Base-by-base conservation (phyloP, 768 basidiomycete genomes). In the Russula abietina region DNA sequence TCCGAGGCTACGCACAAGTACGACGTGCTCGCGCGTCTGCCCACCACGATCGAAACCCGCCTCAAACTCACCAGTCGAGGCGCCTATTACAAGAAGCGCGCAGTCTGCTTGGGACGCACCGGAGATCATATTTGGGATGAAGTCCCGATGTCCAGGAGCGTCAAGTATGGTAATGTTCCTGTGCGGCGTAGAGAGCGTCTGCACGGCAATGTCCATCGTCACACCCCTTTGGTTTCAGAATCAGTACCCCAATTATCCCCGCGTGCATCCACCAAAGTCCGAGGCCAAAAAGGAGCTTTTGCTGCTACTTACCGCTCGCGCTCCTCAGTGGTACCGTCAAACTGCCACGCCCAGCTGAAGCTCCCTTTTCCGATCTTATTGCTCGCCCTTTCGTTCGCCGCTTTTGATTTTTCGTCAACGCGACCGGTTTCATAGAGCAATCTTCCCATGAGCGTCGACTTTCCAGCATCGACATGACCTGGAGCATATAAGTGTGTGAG, bases 391-490 rank as follows among this genome's bases (percentile, higher is more conserved):
- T 98, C 94, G 70, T 96, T 98, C 14, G 87, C 84, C 43, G 82
- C 75, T 58, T 86, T 83, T 17, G 86, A 86, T 75, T 91, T 93
- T 70, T 98, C 94, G 64, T 90, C 89, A 54, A 98, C 72, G 67
- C 83, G 80, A 16, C 97, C 97, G 1, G 96, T 80, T 66, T 98
- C 97, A 72, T 98, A 98, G 56, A 98, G 70, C 62, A 99, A 70
- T 59, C 96, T 80, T 1, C 97, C 97, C 93, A 98, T 98, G 30
- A 99, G 76, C 1, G 97, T 99, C 5, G 94, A 97, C 74, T 99
- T 99, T 28, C 97, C 97, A 19, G 97, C 97, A 75, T 99, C 97
- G 64, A 99, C 97, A 70, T 99, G 97, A 43, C 97, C 96, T 98
- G 68, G 3, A 38, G 28, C 65, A 39, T 57, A 64, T 54, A 14